A percentile compares a stretch with the other conserved stretches of the same genome.
Evolutionary conservation across 352 stramenopile species (phyloP).

Genomic region (Phytophthora podocarpi): DNA sequence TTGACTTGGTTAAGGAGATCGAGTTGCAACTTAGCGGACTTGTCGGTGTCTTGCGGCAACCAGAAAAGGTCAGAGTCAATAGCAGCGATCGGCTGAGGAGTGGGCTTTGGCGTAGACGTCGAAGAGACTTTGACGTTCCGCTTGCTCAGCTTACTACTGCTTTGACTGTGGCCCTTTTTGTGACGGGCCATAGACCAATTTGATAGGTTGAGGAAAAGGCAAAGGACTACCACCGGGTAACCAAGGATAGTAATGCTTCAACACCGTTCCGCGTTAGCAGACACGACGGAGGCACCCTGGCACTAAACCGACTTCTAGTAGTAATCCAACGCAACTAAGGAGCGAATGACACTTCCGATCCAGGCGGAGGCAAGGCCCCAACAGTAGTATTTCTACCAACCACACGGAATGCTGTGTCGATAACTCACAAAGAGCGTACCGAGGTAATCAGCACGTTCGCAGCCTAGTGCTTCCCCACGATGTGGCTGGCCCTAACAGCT

Average conservation of each 20-base stretch:
- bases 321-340: neutral
- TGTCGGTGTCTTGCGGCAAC: neutral
- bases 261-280: neutral
- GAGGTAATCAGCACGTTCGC: neutral
- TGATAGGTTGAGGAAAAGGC: neutral
- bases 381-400: neutral
- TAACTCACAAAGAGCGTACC: neutral
- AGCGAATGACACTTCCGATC: neutral
- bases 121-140: neutral
- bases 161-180: neutral
- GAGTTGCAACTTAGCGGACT: neutral
- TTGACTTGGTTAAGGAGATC: neutral
- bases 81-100: neutral
- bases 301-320: constrained; percentile 5
- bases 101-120: neutral
- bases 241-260: neutral
- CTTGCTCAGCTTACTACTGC: neutral
- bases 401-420: neutral
- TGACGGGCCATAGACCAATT: neutral
- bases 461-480: neutral
- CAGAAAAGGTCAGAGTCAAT: neutral
- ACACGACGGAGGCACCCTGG: neutral
- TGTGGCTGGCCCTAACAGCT: neutral
- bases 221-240: neutral
- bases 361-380: neutral